phyloP scores from a whole-genome alignment of 352 stramenopile species.

The Phytophthora crassamura region DNA sequence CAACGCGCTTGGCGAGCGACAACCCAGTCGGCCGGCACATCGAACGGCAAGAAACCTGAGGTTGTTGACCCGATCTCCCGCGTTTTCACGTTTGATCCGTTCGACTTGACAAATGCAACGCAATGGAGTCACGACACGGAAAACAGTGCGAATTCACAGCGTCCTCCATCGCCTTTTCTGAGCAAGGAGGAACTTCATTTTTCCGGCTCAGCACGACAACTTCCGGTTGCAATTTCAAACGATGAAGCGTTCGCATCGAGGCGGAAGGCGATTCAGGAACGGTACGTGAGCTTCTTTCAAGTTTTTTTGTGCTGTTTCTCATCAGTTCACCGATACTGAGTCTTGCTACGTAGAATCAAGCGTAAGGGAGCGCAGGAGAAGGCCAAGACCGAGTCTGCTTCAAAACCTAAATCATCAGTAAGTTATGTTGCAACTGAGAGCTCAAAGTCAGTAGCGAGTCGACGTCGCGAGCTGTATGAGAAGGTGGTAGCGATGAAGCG shows the following conservation, averaged over 20 bases:
- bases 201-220: not conserved
- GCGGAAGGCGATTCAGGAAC: slow-evolving; percentile 36
- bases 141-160: not conserved
- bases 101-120: slow-evolving; percentile 17
- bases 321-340: not conserved
- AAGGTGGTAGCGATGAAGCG: slow-evolving; percentile 43
- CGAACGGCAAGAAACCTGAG: not conserved
- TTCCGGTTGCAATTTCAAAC: slow-evolving; percentile 10
- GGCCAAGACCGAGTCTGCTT: slow-evolving; percentile 7
- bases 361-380: slow-evolving; percentile 29
- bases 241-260: slow-evolving; percentile 32
- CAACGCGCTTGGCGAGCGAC: slow-evolving; percentile 52
- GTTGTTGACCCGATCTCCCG: slow-evolving; percentile 22
- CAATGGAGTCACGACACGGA: slow-evolving; percentile 19
- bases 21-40: not conserved
- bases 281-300: slow-evolving; percentile 26
- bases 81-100: slow-evolving; percentile 48
- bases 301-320: not conserved
- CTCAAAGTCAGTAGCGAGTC: slow-evolving; percentile 12
- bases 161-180: slow-evolving; percentile 13
- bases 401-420: slow-evolving; percentile 12
- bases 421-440: not conserved
- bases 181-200: slow-evolving; percentile 6
- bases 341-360: slow-evolving; percentile 26
- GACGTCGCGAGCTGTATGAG: slow-evolving; percentile 54